These are phyloP conservation scores for Biscogniauxia marginata DNA, from an alignment of 2,329 filamentous ascomycete species.

Conservation along the genomic window DNA sequence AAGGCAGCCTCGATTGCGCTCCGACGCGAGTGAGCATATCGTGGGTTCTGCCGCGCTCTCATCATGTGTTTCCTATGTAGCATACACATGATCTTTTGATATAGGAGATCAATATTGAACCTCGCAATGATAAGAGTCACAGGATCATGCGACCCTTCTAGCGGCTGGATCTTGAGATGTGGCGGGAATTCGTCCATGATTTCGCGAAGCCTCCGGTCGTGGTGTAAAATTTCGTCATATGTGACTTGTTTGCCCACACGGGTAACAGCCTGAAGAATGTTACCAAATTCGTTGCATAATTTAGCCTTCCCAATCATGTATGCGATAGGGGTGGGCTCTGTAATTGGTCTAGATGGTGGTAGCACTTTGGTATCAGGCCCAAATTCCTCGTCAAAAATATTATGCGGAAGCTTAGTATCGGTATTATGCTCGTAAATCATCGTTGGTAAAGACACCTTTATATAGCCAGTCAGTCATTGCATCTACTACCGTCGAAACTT, in stretches of 20 bases:
- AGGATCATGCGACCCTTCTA: constrained; percentile 76
- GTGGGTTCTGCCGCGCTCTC: constrained; percentile 72
- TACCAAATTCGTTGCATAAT: constrained; percentile 67
- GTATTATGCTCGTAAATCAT: constrained; percentile 75
- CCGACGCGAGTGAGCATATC: constrained; percentile 80
- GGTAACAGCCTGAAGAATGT: constrained; percentile 66
- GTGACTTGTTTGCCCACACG: constrained; percentile 53
- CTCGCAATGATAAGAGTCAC: constrained; percentile 83
- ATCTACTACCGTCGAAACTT: neutral
- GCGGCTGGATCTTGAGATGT: constrained; percentile 71
- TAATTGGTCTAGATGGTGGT: constrained; percentile 64
- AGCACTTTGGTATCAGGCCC: constrained; percentile 65
- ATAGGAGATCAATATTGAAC: constrained; percentile 80
- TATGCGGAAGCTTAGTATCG: constrained; percentile 72
- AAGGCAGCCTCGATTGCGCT: constrained; percentile 85
- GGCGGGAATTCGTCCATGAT: constrained; percentile 70
- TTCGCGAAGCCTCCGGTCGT: constrained; percentile 61
- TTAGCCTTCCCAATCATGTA: constrained; percentile 76
- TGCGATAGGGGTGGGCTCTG: constrained; percentile 72
- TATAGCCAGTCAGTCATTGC: constrained; percentile 10
- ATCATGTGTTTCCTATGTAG: constrained; percentile 84
- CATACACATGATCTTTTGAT: constrained; percentile 84
- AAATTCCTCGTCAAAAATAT: constrained; percentile 80
- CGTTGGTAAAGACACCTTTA: constrained; percentile 53
- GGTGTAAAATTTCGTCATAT: constrained; percentile 64